These are phyloP conservation scores for Penicillium bovifimosum DNA, from an alignment of 495 filamentous ascomycete genomes.

Conservation along the genomic window DNA sequence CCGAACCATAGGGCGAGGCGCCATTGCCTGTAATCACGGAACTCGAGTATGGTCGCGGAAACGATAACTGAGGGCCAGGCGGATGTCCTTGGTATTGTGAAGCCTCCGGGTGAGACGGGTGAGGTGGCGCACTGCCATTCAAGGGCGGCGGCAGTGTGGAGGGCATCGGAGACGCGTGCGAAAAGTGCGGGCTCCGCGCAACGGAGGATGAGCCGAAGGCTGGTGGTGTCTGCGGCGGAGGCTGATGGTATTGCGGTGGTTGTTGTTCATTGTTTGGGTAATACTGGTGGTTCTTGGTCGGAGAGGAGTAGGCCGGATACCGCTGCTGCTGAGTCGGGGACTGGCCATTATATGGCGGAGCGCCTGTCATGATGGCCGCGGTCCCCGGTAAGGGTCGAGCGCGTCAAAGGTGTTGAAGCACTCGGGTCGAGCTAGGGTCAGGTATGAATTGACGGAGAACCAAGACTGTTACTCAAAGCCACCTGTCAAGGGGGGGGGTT, in stretches of 20 bases:
- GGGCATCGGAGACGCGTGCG: constrained; percentile 48
- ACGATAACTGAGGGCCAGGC: constrained; percentile 28
- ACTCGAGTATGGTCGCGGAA: constrained; percentile 44
- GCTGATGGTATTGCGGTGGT: constrained; percentile 42
- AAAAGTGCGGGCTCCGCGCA: constrained; percentile 48
- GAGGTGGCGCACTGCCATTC: constrained; percentile 46
- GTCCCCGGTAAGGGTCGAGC: constrained; percentile 27
- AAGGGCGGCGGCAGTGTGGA: constrained; percentile 43
- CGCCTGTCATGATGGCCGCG: constrained; percentile 45
- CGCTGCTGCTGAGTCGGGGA: constrained; percentile 41
- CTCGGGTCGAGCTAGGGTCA: constrained; percentile 1
- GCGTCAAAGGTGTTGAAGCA: constrained; percentile 10
- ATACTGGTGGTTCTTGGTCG: constrained; percentile 45
- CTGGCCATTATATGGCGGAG: constrained; percentile 44
- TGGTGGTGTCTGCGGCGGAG: constrained; percentile 50
- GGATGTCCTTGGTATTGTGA: constrained; percentile 44
- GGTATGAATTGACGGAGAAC: constrained; percentile 22
- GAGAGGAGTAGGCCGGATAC: constrained; percentile 37
- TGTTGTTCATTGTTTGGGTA: constrained; percentile 52
- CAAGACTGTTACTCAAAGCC: constrained; percentile 13
- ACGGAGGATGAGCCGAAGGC: constrained; percentile 50
- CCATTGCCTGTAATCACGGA: constrained; percentile 32
- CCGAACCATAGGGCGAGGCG: constrained; percentile 35
- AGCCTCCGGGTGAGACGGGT: constrained; percentile 38
- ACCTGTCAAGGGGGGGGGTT: constrained; percentile 26